Evolutionary conservation across 2,329 filamentous ascomycete genomes (phyloP), one percentile per base, ranked within the genome.

Genomic region (Salinomyces thailandicus): DNA sequence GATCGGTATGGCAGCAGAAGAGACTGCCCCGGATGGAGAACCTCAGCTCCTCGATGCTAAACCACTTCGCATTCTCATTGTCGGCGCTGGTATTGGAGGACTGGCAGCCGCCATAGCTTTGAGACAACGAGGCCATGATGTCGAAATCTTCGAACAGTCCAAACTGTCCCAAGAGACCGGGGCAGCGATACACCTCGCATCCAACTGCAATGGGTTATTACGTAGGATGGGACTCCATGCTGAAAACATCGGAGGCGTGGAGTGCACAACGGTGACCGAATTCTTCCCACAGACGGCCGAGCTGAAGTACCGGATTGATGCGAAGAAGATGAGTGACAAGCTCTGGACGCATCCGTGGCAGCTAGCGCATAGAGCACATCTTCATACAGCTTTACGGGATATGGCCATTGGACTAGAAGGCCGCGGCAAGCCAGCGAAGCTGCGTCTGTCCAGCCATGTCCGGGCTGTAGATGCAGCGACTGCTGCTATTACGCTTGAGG

Each of bases 11-110:
- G n/a, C n/a, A n/a, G n/a, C n/a, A n/a, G n/a, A n/a, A n/a, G n/a
- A n/a, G n/a, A n/a, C n/a, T n/a, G n/a, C n/a, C n/a, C n/a, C n/a
- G n/a, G n/a, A n/a, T n/a, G n/a, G n/a, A n/a, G n/a, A n/a, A n/a
- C n/a, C n/a, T n/a, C n/a, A n/a, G n/a, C n/a, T n/a, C n/a, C n/a
- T n/a, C n/a, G n/a, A n/a, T n/a, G n/a, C n/a, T n/a, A 18, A 24
- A 37, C 41, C 47, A n/a, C 38, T 50, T 2, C 31, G 43, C 8
- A 34, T 52, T 24, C 36, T 49, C 16, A 43, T 55, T 7, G 43
- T 53, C 6, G 53, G 52, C 12, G 50, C 49, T 19, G 52, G 51
- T n/a, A 54, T 56, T 13, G 50, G 47, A n/a, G 53, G 51, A 12
- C 42, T 54, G 5, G 40, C 46, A 3, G 49, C 52, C 17, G 52